phyloP scores from a whole-genome alignment of 495 filamentous ascomycete species.

The Neurospora sp. region DNA sequence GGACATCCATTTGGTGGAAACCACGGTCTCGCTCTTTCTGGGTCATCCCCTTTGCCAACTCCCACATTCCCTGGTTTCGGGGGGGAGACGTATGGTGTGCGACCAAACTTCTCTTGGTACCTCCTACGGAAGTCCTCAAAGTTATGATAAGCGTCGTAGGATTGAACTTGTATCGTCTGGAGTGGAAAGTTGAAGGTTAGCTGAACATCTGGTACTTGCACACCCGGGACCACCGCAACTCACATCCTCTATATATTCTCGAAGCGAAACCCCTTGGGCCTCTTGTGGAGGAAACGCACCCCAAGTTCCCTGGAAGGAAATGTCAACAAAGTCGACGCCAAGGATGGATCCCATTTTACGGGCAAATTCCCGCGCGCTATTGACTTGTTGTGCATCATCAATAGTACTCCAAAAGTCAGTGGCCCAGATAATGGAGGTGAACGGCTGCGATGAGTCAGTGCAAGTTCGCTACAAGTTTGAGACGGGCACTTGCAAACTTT shows the following conservation, averaged over 20 bases:
- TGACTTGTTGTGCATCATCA: not conserved
- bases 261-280: not conserved
- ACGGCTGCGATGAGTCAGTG: not conserved
- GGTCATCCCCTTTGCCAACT: not conserved
- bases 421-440: not conserved
- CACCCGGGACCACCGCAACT: not conserved
- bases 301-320: not conserved
- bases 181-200: not conserved
- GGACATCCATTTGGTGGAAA: not conserved
- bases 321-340: not conserved
- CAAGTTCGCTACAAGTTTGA: not conserved
- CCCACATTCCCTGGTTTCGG: not conserved
- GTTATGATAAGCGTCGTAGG: not conserved
- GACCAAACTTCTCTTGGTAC: not conserved
- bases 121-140: not conserved
- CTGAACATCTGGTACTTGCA: not conserved
- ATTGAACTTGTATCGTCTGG: not conserved
- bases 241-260: not conserved
- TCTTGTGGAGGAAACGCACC: not conserved
- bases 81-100: not conserved
- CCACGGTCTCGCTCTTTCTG: not conserved
- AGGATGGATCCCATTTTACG: not conserved
- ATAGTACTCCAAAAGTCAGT: not conserved
- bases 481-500: too few species aligned
- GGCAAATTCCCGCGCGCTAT: not conserved